phyloP scores from a whole-genome alignment of 202 grass and related monocot genomes.

The Saccharum hybrid region DNA sequence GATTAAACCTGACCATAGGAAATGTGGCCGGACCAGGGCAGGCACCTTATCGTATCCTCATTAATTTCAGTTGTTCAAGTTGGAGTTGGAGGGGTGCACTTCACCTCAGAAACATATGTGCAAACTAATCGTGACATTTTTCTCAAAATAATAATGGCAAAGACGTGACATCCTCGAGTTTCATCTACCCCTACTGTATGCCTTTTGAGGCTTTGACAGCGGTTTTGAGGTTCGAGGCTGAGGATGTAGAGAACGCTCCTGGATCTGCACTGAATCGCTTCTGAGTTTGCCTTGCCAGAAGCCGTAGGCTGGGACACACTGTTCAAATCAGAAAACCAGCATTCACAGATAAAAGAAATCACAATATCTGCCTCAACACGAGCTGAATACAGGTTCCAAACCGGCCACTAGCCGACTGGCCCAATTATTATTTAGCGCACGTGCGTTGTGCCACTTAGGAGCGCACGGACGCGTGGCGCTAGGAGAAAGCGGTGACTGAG shows the following conservation, averaged over 20 bases:
- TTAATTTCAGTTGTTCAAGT: slow-evolving; percentile 26
- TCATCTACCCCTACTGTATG: neutral
- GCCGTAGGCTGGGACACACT: neutral
- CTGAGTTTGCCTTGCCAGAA: neutral
- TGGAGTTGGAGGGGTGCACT: neutral
- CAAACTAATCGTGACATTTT: neutral
- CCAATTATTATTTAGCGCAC: no score
- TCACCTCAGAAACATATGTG: slow-evolving; percentile 16
- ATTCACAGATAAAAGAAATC: no score
- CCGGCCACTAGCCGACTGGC: no score
- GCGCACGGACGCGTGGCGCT: no score
- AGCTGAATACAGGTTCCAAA: neutral
- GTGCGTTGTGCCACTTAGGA: no score
- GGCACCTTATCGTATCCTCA: slow-evolving; percentile 30
- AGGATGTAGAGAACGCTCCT: slow-evolving; percentile 7
- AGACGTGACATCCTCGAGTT: slow-evolving; percentile 13
- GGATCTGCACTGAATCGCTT: neutral
- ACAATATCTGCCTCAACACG: neutral
- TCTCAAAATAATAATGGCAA: no score
- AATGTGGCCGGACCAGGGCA: slow-evolving; percentile 43
- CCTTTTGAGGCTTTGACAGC: neutral
- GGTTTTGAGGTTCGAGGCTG: neutral
- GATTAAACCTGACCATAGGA: no score
- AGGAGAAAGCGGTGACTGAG: no score
- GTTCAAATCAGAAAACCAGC: neutral